Base-by-base conservation (phyloP, 2,329 filamentous ascomycete species). In the Blumeriella jaapii region DNA sequence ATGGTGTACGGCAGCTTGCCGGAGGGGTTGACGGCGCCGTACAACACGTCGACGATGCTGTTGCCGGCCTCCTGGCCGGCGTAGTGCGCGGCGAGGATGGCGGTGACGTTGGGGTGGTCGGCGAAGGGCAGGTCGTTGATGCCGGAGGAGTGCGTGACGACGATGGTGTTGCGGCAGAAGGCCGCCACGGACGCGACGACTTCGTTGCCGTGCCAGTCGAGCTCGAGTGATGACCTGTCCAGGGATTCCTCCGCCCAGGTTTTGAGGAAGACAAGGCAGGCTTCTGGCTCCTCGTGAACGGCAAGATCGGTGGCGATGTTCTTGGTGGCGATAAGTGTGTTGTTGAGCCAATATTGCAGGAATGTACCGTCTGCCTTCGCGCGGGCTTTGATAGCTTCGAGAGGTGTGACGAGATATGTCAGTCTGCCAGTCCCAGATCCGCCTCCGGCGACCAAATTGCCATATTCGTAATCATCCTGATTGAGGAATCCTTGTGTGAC, bases 11-110 rank as follows among this genome's bases (percentile, higher is more conserved):
- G 39, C 12, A 35, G 27, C 12, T 79, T 76, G 10, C 86, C 86
- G 31, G 74, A 83, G 0, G 76, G 75, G 48, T 82, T 86, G 7
- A 76, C 66, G 14, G 78, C 68, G 4, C 85, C 85, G 40, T 86
- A 85, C 1, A 93, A 61, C 1, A 93, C 65, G 46, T 87, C 80
- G 1, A 72, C 71, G 2, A 94, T 63, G 0, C 85, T 81, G 41
- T 80, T 78, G 7, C 86, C 86, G 19, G 78, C 83, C 54, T 93
- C 84, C 52, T 93, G 75, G 2, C 86, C 84, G 0, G 86, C 85
- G 0, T 93, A 63, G 48, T 91, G 80, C 8, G 82, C 83, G 28
- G 87, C 68, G 1, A 94, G 55, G 1, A 93, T 75, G 0, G 80
- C 78, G 51, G 84, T 84, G 42, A 94, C 73, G 17, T 73, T 74